phyloP scores from a whole-genome alignment of 768 basidiomycete species.

The Lentinula edodes region DNA sequence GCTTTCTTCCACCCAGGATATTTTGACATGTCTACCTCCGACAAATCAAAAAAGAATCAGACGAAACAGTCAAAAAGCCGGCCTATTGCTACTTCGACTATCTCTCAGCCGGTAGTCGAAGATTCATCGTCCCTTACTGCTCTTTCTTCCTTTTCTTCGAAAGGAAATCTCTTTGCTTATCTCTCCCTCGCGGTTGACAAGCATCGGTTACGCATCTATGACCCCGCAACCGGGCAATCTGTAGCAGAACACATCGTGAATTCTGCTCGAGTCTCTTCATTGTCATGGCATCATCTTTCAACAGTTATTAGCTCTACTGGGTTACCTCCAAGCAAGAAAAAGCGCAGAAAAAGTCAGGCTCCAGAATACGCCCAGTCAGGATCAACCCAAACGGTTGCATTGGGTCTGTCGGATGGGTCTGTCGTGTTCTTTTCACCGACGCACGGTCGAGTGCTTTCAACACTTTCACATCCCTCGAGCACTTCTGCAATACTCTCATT shows the following conservation, averaged over 20 bases:
- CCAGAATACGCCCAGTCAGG: conserved; percentile 18
- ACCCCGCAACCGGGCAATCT: conserved; percentile 48
- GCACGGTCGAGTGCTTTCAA: conserved; percentile 50
- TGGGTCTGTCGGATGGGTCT: conserved; percentile 61
- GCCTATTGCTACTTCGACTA: conserved; percentile 46
- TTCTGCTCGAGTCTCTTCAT: conserved; percentile 45
- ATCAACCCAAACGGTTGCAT: conserved; percentile 37
- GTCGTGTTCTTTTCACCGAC: conserved; percentile 56
- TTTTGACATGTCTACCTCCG: not conserved
- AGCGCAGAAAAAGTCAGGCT: conserved; percentile 31
- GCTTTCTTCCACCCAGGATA: not conserved
- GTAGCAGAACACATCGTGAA: conserved; percentile 55
- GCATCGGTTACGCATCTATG: conserved; percentile 62
- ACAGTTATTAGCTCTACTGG: conserved; percentile 21
- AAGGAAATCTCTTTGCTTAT: conserved; percentile 51
- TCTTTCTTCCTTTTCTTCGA: conserved; percentile 56
- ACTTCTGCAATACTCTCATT: conserved; percentile 48
- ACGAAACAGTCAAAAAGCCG: conserved; percentile 48
- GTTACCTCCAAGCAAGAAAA: conserved; percentile 45
- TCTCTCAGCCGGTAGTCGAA: conserved; percentile 51
- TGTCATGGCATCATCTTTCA: conserved; percentile 43
- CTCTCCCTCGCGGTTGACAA: conserved; percentile 66
- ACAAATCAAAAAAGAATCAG: conserved; percentile 39
- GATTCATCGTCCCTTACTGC: conserved; percentile 35
- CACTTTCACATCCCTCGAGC: conserved; percentile 50